Conservation (phyloP, 139 green algal species). For the Deuterostichococcus epilithicus region DNA sequence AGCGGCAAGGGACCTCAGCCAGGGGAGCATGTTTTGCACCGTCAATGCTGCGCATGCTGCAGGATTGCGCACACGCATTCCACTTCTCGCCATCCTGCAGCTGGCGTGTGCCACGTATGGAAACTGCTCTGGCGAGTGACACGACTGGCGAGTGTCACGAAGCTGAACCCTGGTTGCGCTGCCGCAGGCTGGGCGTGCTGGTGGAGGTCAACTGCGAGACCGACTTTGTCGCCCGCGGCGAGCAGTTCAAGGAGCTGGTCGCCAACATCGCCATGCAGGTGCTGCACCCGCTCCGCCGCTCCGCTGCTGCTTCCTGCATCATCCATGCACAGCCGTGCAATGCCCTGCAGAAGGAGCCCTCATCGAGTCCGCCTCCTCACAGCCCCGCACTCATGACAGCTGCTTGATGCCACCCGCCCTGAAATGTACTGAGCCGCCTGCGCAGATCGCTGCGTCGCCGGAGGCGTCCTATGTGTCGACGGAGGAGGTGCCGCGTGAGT, state of each 20-base stretch:
- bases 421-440: constrained; percentile 40
- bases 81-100: too few relatives aligned
- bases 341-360: too few relatives aligned
- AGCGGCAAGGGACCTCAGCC: too few relatives aligned
- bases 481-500: constrained; percentile 56
- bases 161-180: not conserved
- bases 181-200: constrained; percentile 77
- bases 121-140: not conserved
- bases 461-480: constrained; percentile 58
- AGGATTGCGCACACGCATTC: too few relatives aligned
- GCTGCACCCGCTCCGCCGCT: not conserved
- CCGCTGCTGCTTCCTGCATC: not conserved
- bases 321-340: too few relatives aligned
- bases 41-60: too few relatives aligned
- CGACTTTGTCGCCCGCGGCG: constrained; percentile 88
- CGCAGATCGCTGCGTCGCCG: constrained; percentile 67
- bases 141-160: too few relatives aligned
- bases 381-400: too few relatives aligned
- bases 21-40: too few relatives aligned
- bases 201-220: constrained; percentile 97
- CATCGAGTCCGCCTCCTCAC: too few relatives aligned
- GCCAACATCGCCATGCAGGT: constrained; percentile 70
- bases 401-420: too few relatives aligned
- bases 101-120: too few relatives aligned
- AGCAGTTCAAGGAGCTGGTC: constrained; percentile 82